Conservation (phyloP, 345 rosid species). For the Eutrema yunnanense region DNA sequence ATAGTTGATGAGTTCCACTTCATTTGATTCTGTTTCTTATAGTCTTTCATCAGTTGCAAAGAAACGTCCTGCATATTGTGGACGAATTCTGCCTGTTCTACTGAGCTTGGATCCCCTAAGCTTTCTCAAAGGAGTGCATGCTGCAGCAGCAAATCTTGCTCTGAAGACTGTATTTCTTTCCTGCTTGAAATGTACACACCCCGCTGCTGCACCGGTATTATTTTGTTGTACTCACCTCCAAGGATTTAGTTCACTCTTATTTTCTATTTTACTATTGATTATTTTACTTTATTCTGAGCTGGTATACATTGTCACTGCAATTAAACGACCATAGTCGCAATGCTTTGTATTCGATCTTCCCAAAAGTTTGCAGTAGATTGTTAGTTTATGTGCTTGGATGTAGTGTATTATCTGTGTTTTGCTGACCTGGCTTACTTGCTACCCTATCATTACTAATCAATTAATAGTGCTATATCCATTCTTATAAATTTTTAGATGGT, state of each 20-base stretch:
- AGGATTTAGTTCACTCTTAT: constrained; percentile 1
- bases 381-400: background rate
- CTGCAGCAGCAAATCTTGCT: constrained; percentile 60
- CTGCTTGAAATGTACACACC: constrained; percentile 83
- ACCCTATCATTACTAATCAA: constrained; percentile 2
- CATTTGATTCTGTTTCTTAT: constrained; percentile 25
- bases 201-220: constrained; percentile 93
- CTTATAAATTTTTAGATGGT: background rate
- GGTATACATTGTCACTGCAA: background rate
- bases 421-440: constrained; percentile 5
- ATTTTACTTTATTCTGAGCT: background rate
- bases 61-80: constrained; percentile 82
- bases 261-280: background rate
- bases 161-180: constrained; percentile 62
- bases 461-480: background rate
- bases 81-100: constrained; percentile 87
- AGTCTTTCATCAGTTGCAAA: constrained; percentile 86
- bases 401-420: background rate
- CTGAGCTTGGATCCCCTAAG: constrained; percentile 78
- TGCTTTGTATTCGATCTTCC: constrained; percentile 6
- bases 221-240: constrained; percentile 9
- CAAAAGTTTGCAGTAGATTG: background rate
- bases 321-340: constrained; percentile 1
- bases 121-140: constrained; percentile 55
- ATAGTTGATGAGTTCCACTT: constrained; percentile 4